Evolutionary conservation across 345 rosid genomes (phyloP).

Genomic region (Moricandia moricandioides): DNA sequence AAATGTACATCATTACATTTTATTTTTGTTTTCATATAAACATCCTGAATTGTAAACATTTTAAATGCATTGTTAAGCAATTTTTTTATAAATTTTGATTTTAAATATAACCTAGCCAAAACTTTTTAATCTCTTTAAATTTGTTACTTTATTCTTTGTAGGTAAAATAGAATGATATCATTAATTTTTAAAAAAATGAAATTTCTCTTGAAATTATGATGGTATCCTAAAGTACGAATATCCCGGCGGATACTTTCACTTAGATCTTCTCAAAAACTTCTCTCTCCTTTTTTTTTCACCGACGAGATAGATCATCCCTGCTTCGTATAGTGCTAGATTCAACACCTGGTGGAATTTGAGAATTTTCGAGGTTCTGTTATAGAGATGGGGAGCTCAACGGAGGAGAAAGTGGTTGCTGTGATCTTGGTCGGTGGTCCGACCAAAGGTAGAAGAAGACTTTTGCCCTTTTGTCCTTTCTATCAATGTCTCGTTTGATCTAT

Average conservation of each 20-base stretch:
- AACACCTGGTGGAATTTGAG: not conserved
- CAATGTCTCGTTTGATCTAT: not conserved
- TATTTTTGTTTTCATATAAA: too few species aligned
- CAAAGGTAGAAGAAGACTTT: not conserved
- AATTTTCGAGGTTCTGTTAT: not conserved
- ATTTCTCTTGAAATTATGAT: slow-evolving; percentile 17
- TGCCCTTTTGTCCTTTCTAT: not conserved
- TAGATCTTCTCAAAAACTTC: not conserved
- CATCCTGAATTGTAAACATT: too few species aligned
- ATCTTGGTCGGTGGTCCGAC: not conserved
- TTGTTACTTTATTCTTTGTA: not conserved
- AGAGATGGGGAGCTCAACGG: not conserved
- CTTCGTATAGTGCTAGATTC: not conserved
- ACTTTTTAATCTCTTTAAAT: not conserved
- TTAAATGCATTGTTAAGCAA: too few species aligned
- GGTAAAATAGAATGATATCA: not conserved
- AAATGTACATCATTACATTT: too few species aligned
- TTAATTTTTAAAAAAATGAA: not conserved
- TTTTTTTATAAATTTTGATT: too few species aligned
- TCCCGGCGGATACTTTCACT: slow-evolving; percentile 38
- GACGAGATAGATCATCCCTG: not conserved
- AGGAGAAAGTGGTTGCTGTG: not conserved
- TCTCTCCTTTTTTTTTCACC: not conserved
- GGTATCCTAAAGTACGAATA: slow-evolving; percentile 49
- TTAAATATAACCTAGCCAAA: too few species aligned